Conservation (phyloP, 768 basidiomycete genomes). For the Gymnopilus dilepis region DNA sequence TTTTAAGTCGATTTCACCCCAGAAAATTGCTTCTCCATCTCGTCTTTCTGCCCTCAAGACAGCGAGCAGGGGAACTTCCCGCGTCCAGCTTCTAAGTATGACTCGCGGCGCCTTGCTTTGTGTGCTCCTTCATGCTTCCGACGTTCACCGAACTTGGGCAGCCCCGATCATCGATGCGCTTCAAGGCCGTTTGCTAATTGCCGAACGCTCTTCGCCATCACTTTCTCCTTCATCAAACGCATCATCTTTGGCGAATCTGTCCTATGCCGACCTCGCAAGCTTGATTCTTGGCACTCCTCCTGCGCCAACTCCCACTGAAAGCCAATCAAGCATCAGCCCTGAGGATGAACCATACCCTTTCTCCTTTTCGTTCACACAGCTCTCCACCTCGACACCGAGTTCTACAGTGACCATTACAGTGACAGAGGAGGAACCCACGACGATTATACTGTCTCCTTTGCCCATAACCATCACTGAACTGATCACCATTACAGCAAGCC, state of each 20-base stretch:
- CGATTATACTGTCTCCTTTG: slow-evolving; percentile 19
- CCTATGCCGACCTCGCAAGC: slow-evolving; percentile 13
- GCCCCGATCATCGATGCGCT: slow-evolving; percentile 1
- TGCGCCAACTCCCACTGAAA: background rate
- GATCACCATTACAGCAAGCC: slow-evolving; percentile 28
- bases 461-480: slow-evolving; percentile 31
- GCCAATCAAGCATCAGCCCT: background rate
- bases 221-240: background rate
- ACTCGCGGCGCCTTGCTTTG: background rate
- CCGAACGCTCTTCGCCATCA: background rate
- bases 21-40: background rate
- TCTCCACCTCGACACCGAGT: background rate
- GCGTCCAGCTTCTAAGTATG: background rate
- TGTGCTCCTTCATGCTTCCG: background rate
- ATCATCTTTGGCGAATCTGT: background rate
- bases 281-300: slow-evolving; percentile 15
- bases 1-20: background rate
- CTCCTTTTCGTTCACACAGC: slow-evolving; percentile 24
- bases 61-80: background rate
- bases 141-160: background rate
- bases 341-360: slow-evolving; percentile 21
- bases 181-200: background rate
- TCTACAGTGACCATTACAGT: slow-evolving; percentile 21
- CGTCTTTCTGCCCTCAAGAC: background rate
- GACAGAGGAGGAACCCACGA: slow-evolving; percentile 23